Evolutionary conservation across 371 early-diverging fungal genomes (phyloP).

Genomic region (Apophysomyces trapeziformis): DNA sequence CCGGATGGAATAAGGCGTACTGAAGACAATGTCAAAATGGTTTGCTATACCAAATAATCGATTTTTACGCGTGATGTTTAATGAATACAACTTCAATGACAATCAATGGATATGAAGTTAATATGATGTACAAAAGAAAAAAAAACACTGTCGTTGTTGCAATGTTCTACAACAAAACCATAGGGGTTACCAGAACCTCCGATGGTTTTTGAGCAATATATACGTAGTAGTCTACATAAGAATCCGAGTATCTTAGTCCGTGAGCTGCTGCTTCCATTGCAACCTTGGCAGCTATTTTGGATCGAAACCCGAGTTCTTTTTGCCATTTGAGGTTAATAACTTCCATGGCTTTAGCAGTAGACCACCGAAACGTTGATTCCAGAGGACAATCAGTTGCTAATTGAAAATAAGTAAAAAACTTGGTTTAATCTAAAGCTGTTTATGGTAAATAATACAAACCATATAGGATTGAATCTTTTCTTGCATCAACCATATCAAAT

Average conservation of each 20-base stretch:
- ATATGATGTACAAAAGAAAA: neutral
- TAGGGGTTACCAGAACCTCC: conserved; percentile 2
- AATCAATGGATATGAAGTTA: neutral
- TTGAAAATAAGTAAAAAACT: neutral
- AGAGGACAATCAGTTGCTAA: conserved; percentile 2
- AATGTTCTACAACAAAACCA: neutral
- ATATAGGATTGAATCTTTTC: neutral
- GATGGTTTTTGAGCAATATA: conserved; percentile 6
- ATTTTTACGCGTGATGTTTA: neutral
- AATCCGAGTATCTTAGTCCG: conserved; percentile 1
- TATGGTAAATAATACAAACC: neutral
- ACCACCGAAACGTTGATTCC: conserved; percentile 4
- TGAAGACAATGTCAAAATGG: too few species aligned
- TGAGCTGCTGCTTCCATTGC: neutral
- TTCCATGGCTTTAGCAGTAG: neutral
- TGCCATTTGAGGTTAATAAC: conserved; percentile 1
- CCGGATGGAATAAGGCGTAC: neutral
- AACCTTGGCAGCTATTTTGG: conserved; percentile 1
- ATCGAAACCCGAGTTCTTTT: conserved; percentile 4
- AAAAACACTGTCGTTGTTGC: neutral
- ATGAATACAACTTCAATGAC: neutral
- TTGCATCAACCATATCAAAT: neutral
- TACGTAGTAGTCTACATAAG: conserved; percentile 6
- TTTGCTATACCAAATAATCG: too few species aligned
- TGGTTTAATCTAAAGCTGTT: too few species aligned